Evolutionary conservation across 345 rosid species (phyloP), one percentile per base, ranked within the genome.

Genomic region (Rhodomyrtus tomentosa): DNA sequence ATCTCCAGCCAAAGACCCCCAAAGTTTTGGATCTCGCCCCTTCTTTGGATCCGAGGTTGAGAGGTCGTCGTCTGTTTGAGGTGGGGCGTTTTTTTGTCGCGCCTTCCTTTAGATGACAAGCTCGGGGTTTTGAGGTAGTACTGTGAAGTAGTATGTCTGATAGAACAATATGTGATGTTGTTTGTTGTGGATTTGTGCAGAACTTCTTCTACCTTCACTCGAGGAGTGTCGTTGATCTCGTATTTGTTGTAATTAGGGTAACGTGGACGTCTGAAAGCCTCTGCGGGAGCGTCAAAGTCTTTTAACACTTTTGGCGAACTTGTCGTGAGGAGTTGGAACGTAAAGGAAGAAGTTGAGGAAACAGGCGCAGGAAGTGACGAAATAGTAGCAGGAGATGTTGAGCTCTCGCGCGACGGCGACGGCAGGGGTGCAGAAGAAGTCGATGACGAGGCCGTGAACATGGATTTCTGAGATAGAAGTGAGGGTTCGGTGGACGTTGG

Each of bases 331-430:
- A 51, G 83, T 87, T 1, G 93, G 89, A 24, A 85, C 52, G 82
- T 91, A 32, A 62, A 93, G 87, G 62, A 82, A 72, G 16, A 10
- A 5, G 22, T 89, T 73, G 48, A 95, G 92, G 82, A 72, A 32
- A 0, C 90, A 87, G 25, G 90, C 95, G 20, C 90, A 88, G 1
- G 92, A 89, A 54, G 94, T 87, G 88, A n/a, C 82, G 90, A 89
- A 93, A 80, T 83, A 90, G 87, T 89, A 91, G 42, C 83, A 84
- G 4, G 92, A 93, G 82, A 93, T 87, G 24, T 83, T 45, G 85
- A 93, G 88, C 27, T 85, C 85, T 0, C 56, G 36, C 6, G 93
- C 87, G 55, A 93, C 53, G 8, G 87, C 54, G 9, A 86, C 22
- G 10, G 89, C 93, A 5, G 83, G 22, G 18, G 81, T 50, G 89